phyloP scores from a whole-genome alignment of 345 rosid genomes.

The Jatropha curcas region DNA sequence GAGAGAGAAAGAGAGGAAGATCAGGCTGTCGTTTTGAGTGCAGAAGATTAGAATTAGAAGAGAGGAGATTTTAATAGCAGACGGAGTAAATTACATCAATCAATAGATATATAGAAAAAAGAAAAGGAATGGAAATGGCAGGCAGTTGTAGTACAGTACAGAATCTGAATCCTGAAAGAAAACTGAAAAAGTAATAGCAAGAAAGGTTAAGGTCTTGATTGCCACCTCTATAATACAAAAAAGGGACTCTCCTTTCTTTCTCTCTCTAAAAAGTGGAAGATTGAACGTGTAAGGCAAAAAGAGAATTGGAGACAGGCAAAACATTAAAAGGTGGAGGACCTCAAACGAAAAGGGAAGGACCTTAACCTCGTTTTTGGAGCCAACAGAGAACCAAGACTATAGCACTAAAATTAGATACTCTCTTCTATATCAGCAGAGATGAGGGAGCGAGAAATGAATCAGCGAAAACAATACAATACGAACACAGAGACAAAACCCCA shows the following conservation, averaged over 20 bases:
- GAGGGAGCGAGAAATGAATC: background rate
- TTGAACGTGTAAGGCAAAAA: slow-evolving; percentile 36
- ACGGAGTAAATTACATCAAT: slow-evolving; percentile 17
- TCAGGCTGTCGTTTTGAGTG: slow-evolving; percentile 7
- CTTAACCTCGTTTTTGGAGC: slow-evolving; percentile 44
- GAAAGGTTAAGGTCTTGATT: slow-evolving; percentile 27
- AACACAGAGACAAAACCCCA: slow-evolving; percentile 7
- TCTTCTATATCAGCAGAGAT: background rate
- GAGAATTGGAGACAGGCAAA: slow-evolving; percentile 17
- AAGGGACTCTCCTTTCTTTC: slow-evolving; percentile 3
- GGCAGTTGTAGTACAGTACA: slow-evolving; percentile 14
- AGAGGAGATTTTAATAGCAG: background rate
- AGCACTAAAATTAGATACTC: no score
- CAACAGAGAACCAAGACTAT: slow-evolving; percentile 23
- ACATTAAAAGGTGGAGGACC: slow-evolving; percentile 22
- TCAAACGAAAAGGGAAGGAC: slow-evolving; percentile 39
- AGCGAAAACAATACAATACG: slow-evolving; percentile 4
- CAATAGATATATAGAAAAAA: no score
- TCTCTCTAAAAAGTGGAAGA: slow-evolving; percentile 8
- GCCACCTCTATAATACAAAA: slow-evolving; percentile 32
- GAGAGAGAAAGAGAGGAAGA: background rate
- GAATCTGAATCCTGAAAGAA: slow-evolving; percentile 28
- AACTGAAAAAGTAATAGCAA: slow-evolving; percentile 30
- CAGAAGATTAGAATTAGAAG: slow-evolving; percentile 13
- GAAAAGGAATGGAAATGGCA: slow-evolving; percentile 23